Evolutionary conservation across 139 green algal species (phyloP), one percentile per base, ranked within the genome.

Genomic region (Coccomyxa sp.): DNA sequence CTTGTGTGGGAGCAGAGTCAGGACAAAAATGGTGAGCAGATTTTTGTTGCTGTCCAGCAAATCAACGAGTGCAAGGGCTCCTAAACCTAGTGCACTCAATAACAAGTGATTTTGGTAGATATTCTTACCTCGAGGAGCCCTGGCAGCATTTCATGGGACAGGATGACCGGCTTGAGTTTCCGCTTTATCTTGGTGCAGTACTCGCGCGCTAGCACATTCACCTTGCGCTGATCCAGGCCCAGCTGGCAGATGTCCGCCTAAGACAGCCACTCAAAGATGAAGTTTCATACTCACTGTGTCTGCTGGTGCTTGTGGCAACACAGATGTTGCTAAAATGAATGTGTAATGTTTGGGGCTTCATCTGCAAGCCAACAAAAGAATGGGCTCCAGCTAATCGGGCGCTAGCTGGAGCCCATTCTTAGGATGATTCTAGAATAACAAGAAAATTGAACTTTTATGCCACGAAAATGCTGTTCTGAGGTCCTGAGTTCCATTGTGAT

Each of bases 211-310:
- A 99, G 88, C 91, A 98, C 93, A 90, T 99, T 99, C 81, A 99
- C 87, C 90, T 99, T 99, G 80, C 97, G 91, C 89, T 99, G 97
- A 87, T 99, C 97, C 93, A 99, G 94, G 79, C 97, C 97, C 81
- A 99, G 93, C 91, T 99, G 97, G 92, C 97, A 99, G 89, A 99
- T 99, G 92, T 99, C 97, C 17, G 96, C 97, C 89, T 96, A 91
- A 28, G 89, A 80, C 66, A 74, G 9, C 38, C 3, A 51, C 38
- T 51, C 38, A 51, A 7, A 51, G 38, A 84, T 90, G 58, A 18
- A 63, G 45, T 13, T 32, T 30, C 75, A 74, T 10, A 67, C 25
- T 76, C 67, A 76, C 4, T 76, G 27, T n/a, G 67, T 27, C 67
- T 13, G 67, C 38, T 51, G n/a, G 3, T 51, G 38, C 38, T 51